Evolutionary conservation across 768 basidiomycete genomes (phyloP), one percentile per base, ranked within the genome.

Genomic region (Tricholoma furcatifolium): DNA sequence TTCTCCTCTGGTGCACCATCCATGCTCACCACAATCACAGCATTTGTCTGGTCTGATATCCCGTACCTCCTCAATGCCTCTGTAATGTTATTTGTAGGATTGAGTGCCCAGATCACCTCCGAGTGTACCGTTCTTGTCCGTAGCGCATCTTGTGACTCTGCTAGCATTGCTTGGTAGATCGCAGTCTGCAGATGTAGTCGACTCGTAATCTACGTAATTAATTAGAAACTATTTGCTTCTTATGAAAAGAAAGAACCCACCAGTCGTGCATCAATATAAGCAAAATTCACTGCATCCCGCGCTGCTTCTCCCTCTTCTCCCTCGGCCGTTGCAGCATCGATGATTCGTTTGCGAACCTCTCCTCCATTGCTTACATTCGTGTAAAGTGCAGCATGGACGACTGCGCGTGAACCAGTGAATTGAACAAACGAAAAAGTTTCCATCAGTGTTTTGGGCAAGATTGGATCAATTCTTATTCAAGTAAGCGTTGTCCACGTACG

Each of bases 51-150:
- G 38, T 87, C 83, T 0, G 88, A 87, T 6, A 97, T 75, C 5
- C 95, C 95, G 61, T 93, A 96, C 52, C 91, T 82, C 45, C 83
- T 79, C 54, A 98, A 82, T 0, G 88, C 88, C 61, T 98, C 94
- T 2, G 87, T 82, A 47, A 98, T 98, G 65, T 95, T 97, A 58
- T 91, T 90, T 4, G 85, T 91, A 2, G 93, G 93, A 58, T 89
- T 92, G 43, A 98, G 74, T 18, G 81, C 71, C 77, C 88, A 93
- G n/a, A 98, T 74, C 46, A 98, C 79, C 67, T 98, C 95, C 0
- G 93, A 93, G 64, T 98, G 94, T 0, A 94, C 71, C 1, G 93
- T 92, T 70, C 88, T 91, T 1, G 95, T 94, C 43, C 87, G 78
- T 51, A 96, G 73, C 1, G 72, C 62, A 18, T 73, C 75, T 38